Evolutionary conservation across 2,329 filamentous ascomycete genomes (phyloP), one percentile per base, ranked within the genome.

Genomic region (Colletotrichum salicis): DNA sequence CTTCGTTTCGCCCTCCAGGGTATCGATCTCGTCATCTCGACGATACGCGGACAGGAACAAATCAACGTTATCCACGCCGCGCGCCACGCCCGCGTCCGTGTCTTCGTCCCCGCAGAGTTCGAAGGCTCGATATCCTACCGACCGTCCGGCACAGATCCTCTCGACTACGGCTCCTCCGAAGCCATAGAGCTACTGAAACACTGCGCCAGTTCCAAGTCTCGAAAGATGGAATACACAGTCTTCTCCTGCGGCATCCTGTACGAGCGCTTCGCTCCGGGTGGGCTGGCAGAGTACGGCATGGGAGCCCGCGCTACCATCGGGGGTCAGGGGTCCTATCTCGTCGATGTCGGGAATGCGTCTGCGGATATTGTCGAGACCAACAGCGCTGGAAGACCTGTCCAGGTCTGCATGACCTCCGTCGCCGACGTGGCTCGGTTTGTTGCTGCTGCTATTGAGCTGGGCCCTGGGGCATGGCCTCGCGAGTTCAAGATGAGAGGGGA

Each of bases 171-270:
- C 24, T 89, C 88, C 27, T 82, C 84, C 12, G 83, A 85, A n/a
- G 90, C 91, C 1, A 82, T 91, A 6, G 82, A 84, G 1, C 84
- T 88, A 19, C 81, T 94, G 4, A 84, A 86, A 59, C 84, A 89
- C 60, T 91, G 89, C 79, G 80, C 84, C 15, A 78, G 82, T 5
- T 82, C 83, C 3, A 78, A 76, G 54, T 81, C 83, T 1, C 80
- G 85, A 70, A 81, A 84, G 56, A 93, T 95, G 83, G 86, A 87
- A 54, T 93, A 88, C 72, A 94, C 92, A 0, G 85, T 91, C 31
- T 94, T 95, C 80, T 89, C 90, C 0, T 95, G 93, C 75, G 93
- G 93, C 24, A 81, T 94, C 35, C 90, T 95, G 74, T 95, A 94
- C 84, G 93, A 95, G 78, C 85, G 92, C 1, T 94, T 95, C 76